A percentile compares a stretch with the other conserved stretches of the same genome.
Conservation (phyloP, 2,329 filamentous ascomycete genomes). For the Bretziella fagacearum region DNA sequence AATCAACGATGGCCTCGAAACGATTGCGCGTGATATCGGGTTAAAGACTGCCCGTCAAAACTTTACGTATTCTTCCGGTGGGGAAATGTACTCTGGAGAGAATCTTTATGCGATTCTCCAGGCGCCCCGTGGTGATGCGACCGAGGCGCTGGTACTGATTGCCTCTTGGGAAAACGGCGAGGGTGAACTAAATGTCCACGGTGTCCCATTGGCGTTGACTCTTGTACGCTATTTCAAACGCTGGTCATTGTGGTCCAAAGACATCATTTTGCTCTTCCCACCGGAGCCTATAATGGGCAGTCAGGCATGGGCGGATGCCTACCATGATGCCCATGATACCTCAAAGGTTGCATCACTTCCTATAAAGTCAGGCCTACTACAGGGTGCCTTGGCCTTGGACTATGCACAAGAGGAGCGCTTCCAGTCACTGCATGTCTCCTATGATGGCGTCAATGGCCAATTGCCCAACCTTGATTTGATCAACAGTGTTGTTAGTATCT, state of each 20-base stretch:
- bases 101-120: conserved; percentile 91
- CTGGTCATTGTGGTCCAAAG: conserved; percentile 98
- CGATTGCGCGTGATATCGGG: conserved; percentile 60
- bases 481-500: conserved; percentile 81
- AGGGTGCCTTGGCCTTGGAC: conserved; percentile 85
- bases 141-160: conserved; percentile 86
- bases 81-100: conserved; percentile 57
- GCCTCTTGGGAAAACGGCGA: conserved; percentile 76
- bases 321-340: conserved; percentile 74
- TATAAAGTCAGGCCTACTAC: conserved; percentile 81
- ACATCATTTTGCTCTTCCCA: conserved; percentile 83
- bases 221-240: conserved; percentile 89
- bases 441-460: conserved; percentile 91
- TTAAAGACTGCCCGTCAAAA: conserved; percentile 78
- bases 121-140: conserved; percentile 86
- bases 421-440: conserved; percentile 75
- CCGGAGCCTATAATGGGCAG: conserved; percentile 79
- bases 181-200: conserved; percentile 65
- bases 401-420: conserved; percentile 76
- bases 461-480: conserved; percentile 89
- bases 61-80: conserved; percentile 69
- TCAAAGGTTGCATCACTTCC: conserved; percentile 56
- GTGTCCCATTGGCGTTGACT: conserved; percentile 70
- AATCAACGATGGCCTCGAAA: conserved; percentile 54
- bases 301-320: conserved; percentile 95